Evolutionary conservation across 129 eudicot species (phyloP), one percentile per base, ranked within the genome.

Genomic region (Centrapalus pauciflorus): DNA sequence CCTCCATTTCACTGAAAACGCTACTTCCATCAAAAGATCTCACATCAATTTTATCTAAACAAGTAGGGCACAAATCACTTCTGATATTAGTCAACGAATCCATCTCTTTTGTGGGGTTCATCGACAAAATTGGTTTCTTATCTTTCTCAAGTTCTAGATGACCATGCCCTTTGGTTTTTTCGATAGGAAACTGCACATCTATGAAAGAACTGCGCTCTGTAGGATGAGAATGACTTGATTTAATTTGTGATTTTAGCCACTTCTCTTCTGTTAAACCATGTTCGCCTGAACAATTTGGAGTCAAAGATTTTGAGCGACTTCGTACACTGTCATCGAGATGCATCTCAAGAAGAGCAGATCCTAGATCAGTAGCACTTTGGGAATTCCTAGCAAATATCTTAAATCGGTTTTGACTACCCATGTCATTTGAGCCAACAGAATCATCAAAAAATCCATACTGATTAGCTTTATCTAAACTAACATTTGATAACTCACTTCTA

Each of bases 1-100:
- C 83, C 26, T 85, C 94, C 6, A 71, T 63, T 43, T 91, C 89
- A 52, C 80, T 59, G 11, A 58, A 14, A n/a, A 63, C 66, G 16
- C 63, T 55, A 43, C 75, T 68, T 34, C 77, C 89, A 24, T 81
- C 90, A 13, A 67, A 17, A 13, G 84, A 79, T 57, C 83, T 76
- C 37, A 77, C 38, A 49, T 81, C 85, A 16, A 60, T 23, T 61
- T 60, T 84, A 41, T 80, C 86, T 29, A 43, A 14, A 13, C 76
- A 75, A 19, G 62, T 20, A 7, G 83, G 58, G 48, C 63, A 71
- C 70, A 80, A 52, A 56, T 54, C 60, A 12, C 61, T 32, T 69
- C 66, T 54, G 74, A 61, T 35, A 66, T 43, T 54, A 10, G 55
- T 34, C 0, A 71, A 67, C 17, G 66, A 33, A 64, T 41, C 76